Evolutionary conservation across 116 monocot species (phyloP), one percentile per base, ranked within the genome.

Genomic region (Papilionanthe hybrid): DNA sequence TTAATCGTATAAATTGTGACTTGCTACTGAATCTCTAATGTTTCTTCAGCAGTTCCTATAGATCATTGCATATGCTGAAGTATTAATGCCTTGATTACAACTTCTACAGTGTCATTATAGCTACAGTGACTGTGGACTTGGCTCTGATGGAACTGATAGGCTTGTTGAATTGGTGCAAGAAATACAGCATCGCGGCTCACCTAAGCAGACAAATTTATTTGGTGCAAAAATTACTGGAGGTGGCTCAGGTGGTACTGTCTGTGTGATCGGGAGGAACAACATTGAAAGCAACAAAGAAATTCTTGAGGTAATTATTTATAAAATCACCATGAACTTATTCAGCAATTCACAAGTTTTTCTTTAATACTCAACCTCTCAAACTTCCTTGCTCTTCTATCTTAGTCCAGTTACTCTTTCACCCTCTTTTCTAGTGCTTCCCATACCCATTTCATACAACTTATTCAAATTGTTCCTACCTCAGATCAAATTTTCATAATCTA

Each of bases 141-240:
- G 98, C 8, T 98, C 94, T 18, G 90, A 98, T 77, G 98, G 94
- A 30, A 98, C 94, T 2, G 93, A 98, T 42, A 86, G 94, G 74
- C 91, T 98, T 63, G 98, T 98, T 5, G 88, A 89, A 19, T 67
- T 98, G 72, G 98, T 98, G 7, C 98, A 93, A 85, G 91, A 94
- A 83, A 79, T 93, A 86, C 98, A 94, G 76, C 94, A 93, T 85
- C 80, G 85, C 2, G 80, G 72, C 48, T 71, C 78, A 20, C 84
- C 85, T 57, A 69, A 79, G 47, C 86, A 45, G 49, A 73, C 86
- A 20, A 95, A 80, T 22, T 84, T 98, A 37, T 92, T 90, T 86
- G 94, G 98, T 78, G 98, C 94, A 44, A 98, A 98, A 82, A 98
- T 94, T 55, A 98, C 94, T 49, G 98, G 98, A 41, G 98, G 98